Base-by-base conservation (phyloP, 2,329 filamentous ascomycete genomes). In the Pseudogymnoascus sp. region DNA sequence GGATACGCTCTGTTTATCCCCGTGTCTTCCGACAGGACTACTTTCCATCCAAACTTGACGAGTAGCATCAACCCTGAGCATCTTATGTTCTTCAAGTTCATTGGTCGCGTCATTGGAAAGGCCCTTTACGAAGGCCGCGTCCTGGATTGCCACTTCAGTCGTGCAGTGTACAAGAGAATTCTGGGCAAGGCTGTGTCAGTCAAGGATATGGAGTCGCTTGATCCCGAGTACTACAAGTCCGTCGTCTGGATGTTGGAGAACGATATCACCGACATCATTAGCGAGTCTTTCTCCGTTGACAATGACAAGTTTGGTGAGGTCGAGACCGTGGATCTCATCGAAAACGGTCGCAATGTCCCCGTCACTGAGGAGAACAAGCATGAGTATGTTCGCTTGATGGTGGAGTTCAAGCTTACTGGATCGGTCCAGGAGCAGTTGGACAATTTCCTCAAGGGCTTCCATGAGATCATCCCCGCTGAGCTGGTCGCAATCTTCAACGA, bases 301-400 rank as follows among this genome's bases (percentile, higher is more conserved):
- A 89, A 94, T 64, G 92, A 97, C 69, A 91, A 89, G 71, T 99
- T 99, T 75, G 94, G 94, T 65, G 91, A 92, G 65, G 91, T 87
- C 59, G 89, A 90, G 73, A 87, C 90, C 12, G 87, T 96, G 58
- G 94, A 99, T 73, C 84, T 99, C 58, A 85, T 92, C 65, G 86
- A 89, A 33, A 88, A 95, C 71, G 94, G 94, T 58, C 90, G 90
- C 71, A 92, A 97, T 74, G 90, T 97, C 66, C 83, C 91, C 0
- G 94, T 99, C 62, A 97, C 93, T 0, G 91, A 99, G 71, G 92
- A 97, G 68, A 99, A 99, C 79, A 99, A 99, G 82, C 90, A 96
- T 67, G 93, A 99, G 67, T 99, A 97, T 73, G 91, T 99, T 62
- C 91, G 93, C 64, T 81, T 92, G 59, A 90, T 99, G 52, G 93